Percentiles rank a stretch among this genome's conserved stretches.
These are phyloP conservation scores for Neonectria sp. DNA, from an alignment of 2,329 filamentous ascomycete species.

Conservation along the genomic window DNA sequence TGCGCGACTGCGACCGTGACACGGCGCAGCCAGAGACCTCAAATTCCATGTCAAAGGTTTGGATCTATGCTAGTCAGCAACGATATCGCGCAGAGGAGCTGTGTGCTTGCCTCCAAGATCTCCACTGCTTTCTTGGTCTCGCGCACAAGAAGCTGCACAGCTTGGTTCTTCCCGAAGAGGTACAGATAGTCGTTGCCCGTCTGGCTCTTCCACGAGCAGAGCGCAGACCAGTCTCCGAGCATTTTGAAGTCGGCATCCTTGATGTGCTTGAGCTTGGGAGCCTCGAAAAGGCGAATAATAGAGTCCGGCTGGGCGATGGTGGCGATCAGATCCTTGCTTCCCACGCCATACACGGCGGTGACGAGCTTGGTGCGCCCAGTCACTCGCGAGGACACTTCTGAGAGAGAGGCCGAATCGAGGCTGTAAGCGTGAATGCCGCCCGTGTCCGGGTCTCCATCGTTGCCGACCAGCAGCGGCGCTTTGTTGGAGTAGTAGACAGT, in stretches of 20 bases:
- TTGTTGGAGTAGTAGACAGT: slow-evolving; percentile 56
- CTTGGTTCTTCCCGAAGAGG: slow-evolving; percentile 61
- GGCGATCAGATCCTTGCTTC: slow-evolving; percentile 55
- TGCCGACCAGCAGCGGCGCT: slow-evolving; percentile 59
- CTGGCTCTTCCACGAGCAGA: slow-evolving; percentile 61
- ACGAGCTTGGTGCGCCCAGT: slow-evolving; percentile 64
- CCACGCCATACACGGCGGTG: slow-evolving; percentile 55
- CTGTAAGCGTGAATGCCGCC: slow-evolving; percentile 60
- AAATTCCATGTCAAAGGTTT: slow-evolving; percentile 59
- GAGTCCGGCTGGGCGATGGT: slow-evolving; percentile 62
- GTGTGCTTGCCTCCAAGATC: slow-evolving; percentile 53
- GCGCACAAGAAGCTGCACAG: slow-evolving; percentile 56
- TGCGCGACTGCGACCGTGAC: slow-evolving; percentile 51
- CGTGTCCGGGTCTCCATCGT: slow-evolving; percentile 60
- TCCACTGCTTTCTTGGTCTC: slow-evolving; percentile 48
- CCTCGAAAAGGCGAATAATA: slow-evolving; percentile 57
- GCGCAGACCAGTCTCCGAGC: slow-evolving; percentile 63
- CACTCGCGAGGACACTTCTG: slow-evolving; percentile 50
- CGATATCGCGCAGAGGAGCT: neutral
- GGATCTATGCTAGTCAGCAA: slow-evolving; percentile 50
- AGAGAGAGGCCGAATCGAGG: slow-evolving; percentile 50
- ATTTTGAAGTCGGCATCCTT: slow-evolving; percentile 51
- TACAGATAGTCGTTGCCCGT: slow-evolving; percentile 61
- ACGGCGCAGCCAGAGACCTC: slow-evolving; percentile 61
- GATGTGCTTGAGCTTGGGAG: slow-evolving; percentile 50